These are phyloP conservation scores for Echria macrotheca DNA, from an alignment of 495 filamentous ascomycete species.

Conservation along the genomic window DNA sequence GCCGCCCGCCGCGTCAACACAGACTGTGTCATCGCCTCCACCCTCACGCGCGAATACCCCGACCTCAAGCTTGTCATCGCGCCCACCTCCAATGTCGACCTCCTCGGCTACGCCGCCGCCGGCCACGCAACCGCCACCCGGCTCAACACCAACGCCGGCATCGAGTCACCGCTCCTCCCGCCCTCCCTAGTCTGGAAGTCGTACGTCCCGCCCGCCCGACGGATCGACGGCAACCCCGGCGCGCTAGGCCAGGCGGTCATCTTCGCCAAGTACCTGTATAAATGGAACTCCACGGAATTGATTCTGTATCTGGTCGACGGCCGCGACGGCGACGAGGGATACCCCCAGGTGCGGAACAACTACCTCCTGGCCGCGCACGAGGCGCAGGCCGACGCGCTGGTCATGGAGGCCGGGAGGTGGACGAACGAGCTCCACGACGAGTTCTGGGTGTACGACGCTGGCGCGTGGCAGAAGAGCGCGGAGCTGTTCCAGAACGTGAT, in stretches of 20 bases:
- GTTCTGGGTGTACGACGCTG: slow-evolving; percentile 59
- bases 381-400: slow-evolving; percentile 44
- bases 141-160: slow-evolving; percentile 27
- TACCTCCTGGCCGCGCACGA: slow-evolving; percentile 44
- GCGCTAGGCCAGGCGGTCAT: slow-evolving; percentile 33
- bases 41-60: slow-evolving; percentile 48
- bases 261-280: slow-evolving; percentile 53
- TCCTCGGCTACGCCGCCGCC: slow-evolving; percentile 47
- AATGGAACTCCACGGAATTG: slow-evolving; percentile 44
- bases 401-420: slow-evolving; percentile 48
- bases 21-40: slow-evolving; percentile 44
- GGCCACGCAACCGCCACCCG: slow-evolving; percentile 40
- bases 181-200: slow-evolving; percentile 35
- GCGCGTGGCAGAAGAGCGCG: slow-evolving; percentile 53
- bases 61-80: slow-evolving; percentile 43
- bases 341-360: slow-evolving; percentile 31
- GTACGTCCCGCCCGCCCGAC: slow-evolving; percentile 46
- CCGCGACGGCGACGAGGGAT: slow-evolving; percentile 35
- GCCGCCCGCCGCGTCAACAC: slow-evolving; percentile 45
- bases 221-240: slow-evolving; percentile 45
- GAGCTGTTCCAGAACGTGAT: slow-evolving; percentile 54
- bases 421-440: slow-evolving; percentile 50
- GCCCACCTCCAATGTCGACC: slow-evolving; percentile 28
- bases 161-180: slow-evolving; percentile 20
- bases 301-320: slow-evolving; percentile 50